A percentile compares a stretch with the other conserved stretches of the same genome.
Conservation (phyloP, 345 rosid genomes). For the Moricandia moricandioides region DNA sequence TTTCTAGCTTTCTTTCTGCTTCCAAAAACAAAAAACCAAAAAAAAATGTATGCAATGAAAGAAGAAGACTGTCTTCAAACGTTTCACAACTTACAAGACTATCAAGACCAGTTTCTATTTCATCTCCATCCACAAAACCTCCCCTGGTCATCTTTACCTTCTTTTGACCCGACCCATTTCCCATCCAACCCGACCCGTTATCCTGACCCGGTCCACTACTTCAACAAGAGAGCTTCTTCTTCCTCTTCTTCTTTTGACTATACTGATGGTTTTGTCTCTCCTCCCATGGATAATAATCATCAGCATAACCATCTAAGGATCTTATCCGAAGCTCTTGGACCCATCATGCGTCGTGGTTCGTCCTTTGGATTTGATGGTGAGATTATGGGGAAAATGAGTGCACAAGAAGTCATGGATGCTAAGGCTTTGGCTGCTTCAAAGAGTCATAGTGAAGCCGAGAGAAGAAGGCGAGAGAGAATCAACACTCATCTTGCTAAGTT, state of each 20-base stretch:
- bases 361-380: slow-evolving; percentile 76
- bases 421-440: slow-evolving; percentile 97
- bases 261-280: slow-evolving; percentile 27
- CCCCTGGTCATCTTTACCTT: slow-evolving; percentile 32
- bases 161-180: slow-evolving; percentile 34
- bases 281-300: slow-evolving; percentile 38
- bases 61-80: slow-evolving; percentile 73
- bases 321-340: slow-evolving; percentile 76
- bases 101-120: slow-evolving; percentile 63
- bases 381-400: slow-evolving; percentile 68
- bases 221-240: slow-evolving; percentile 61
- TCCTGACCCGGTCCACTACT: slow-evolving; percentile 68
- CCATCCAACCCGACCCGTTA: slow-evolving; percentile 44
- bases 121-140: slow-evolving; percentile 49
- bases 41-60: slow-evolving; percentile 57
- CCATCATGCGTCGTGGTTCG: slow-evolving; percentile 58
- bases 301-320: slow-evolving; percentile 67
- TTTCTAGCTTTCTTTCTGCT: slow-evolving; percentile 13
- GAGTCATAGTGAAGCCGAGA: slow-evolving; percentile 97
- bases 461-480: slow-evolving; percentile 93
- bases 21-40: slow-evolving; percentile 6
- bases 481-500: slow-evolving; percentile 92
- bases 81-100: slow-evolving; percentile 56
- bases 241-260: slow-evolving; percentile 29
- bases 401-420: slow-evolving; percentile 96